Evolutionary conservation across 805 yeast genomes (phyloP), one percentile per base, ranked within the genome.

Genomic region (Kluyveromyces aestuarii): DNA sequence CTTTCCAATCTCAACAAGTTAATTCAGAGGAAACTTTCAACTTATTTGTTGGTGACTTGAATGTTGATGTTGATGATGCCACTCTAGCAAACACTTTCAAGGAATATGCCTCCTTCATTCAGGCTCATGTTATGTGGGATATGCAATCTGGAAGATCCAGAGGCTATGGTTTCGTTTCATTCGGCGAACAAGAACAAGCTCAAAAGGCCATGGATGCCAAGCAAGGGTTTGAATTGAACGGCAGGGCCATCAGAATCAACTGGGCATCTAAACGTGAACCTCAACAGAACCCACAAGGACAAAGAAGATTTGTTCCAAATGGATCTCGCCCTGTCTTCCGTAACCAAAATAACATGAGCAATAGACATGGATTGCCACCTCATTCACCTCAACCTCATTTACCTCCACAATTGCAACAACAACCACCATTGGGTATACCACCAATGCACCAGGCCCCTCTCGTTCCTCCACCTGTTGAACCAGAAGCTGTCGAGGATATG

Each of bases 91-190:
- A 65, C 41, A 72, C 84, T 11, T 88, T 88, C 61, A 56, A 70
- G 6, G 70, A 72, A 48, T 84, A 77, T 63, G 71, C 72, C 16
- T 76, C 88, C 1, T 70, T 85, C 58, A 70, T 79, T 43, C 93
- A 86, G 64, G 96, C 95, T 11, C 89, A 88, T 57, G 96, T 88
- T 33, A 89, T 88, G 96, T 88, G 96, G 96, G 96, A 89, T 64
- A 87, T 87, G 95, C 90, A 86, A 64, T 84, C 93, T 25, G 93
- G 95, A 40, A 75, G 96, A 62, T 87, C 95, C 2, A 75, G 96
- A 68, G 95, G 96, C 37, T 88, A 88, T 61, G 96, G 96, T 2
- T 88, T 89, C 66, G 93, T 87, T 11, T 82, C 91, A 1, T 89
- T 89, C 59, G 65, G 71, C 27, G 77, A 75, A 25, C 77, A 74